Evolutionary conservation across 2,329 filamentous ascomycete genomes (phyloP).

Genomic region (Lasiodiplodia sp.): DNA sequence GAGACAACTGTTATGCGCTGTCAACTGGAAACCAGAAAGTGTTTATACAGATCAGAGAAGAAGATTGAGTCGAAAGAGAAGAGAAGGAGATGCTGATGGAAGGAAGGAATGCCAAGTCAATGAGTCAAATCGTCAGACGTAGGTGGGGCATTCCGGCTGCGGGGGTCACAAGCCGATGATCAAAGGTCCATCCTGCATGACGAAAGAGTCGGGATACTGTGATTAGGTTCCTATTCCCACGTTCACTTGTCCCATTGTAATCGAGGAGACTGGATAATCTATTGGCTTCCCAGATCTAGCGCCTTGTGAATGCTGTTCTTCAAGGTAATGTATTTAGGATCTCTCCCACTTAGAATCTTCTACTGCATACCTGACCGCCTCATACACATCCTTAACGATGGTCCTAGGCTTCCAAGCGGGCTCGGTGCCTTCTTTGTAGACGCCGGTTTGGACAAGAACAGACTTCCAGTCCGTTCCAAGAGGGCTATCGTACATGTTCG

Average conservation of each 20-base stretch:
- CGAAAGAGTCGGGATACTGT: background rate
- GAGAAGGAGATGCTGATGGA: background rate
- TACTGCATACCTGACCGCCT: slow-evolving; percentile 80
- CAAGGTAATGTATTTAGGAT: slow-evolving; percentile 44
- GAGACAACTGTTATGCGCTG: no score
- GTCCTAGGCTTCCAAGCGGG: slow-evolving; percentile 69
- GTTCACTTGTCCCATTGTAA: background rate
- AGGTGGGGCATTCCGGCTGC: background rate
- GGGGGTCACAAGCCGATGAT: slow-evolving; percentile 1
- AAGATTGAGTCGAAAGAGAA: background rate
- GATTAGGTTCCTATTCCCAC: background rate
- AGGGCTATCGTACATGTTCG: slow-evolving; percentile 74
- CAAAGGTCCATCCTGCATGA: background rate
- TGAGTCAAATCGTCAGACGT: slow-evolving; percentile 1
- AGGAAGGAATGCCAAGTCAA: background rate
- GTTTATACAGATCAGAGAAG: no score
- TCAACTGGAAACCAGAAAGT: background rate
- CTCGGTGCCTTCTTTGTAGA: slow-evolving; percentile 65
- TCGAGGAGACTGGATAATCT: background rate
- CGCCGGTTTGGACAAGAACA: slow-evolving; percentile 80
- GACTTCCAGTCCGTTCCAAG: slow-evolving; percentile 77
- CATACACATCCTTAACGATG: slow-evolving; percentile 76
- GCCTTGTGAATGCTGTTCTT: background rate
- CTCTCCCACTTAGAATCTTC: slow-evolving; percentile 48
- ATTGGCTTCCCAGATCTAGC: background rate